Evolutionary conservation across 345 rosid genomes (phyloP).

Genomic region (Nasturtium officinale): DNA sequence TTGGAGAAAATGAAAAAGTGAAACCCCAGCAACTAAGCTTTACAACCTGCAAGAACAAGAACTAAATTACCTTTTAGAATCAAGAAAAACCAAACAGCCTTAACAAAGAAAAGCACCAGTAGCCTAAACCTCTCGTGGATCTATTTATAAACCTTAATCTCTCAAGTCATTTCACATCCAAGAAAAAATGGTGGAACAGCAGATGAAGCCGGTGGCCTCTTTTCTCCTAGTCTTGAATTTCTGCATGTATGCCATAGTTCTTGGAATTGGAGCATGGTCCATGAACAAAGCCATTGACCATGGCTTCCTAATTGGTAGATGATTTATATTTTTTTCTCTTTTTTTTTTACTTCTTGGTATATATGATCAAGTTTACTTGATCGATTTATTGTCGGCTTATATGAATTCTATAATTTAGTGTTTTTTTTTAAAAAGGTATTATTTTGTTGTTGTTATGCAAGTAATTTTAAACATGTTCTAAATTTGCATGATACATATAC

Average conservation of each 20-base stretch:
- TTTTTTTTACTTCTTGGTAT: not conserved
- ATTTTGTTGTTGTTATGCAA: no score
- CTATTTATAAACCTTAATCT: constrained; percentile 34
- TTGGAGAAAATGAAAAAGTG: not conserved
- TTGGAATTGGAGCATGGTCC: constrained; percentile 89
- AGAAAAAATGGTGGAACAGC: constrained; percentile 53
- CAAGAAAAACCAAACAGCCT: constrained; percentile 50
- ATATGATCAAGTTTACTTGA: not conserved
- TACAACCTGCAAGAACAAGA: constrained; percentile 34
- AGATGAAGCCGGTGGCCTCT: constrained; percentile 58
- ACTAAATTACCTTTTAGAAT: constrained; percentile 30
- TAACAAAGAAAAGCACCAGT: constrained; percentile 72
- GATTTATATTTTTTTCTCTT: not conserved
- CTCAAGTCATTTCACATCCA: constrained; percentile 2
- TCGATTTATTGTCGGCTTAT: not conserved
- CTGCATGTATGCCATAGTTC: constrained; percentile 69
- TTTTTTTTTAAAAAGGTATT: no score
- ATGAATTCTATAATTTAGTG: not conserved
- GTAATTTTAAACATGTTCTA: not conserved
- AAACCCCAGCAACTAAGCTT: constrained; percentile 15
- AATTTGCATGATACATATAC: not conserved
- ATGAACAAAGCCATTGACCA: constrained; percentile 73
- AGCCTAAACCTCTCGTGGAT: constrained; percentile 12
- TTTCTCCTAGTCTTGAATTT: constrained; percentile 70
- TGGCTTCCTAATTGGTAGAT: constrained; percentile 79